These are phyloP conservation scores for Nemania sp. DNA, from an alignment of 2,329 filamentous ascomycete species.

Conservation along the genomic window DNA sequence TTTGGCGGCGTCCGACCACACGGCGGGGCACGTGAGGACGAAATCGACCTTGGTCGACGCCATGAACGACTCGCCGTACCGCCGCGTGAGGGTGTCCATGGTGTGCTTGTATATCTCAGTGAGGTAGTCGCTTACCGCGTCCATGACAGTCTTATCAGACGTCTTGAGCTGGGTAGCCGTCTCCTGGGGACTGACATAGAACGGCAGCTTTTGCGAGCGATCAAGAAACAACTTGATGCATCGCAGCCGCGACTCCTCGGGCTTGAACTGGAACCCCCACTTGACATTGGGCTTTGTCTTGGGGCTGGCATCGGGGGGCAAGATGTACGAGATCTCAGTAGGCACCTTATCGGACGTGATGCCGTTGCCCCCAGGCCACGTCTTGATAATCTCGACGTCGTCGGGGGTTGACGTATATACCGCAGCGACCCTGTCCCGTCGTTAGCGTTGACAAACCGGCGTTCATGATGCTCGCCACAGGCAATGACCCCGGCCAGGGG, in stretches of 20 bases:
- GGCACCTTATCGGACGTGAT: slow-evolving; percentile 90
- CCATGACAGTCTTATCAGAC: slow-evolving; percentile 76
- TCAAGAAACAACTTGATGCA: slow-evolving; percentile 88
- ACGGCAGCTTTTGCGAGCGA: slow-evolving; percentile 77
- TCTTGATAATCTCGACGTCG: slow-evolving; percentile 82
- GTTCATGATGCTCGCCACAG: neutral
- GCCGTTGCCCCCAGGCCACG: slow-evolving; percentile 81
- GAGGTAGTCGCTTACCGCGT: slow-evolving; percentile 79
- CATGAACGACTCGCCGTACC: slow-evolving; percentile 82
- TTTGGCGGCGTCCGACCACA: slow-evolving; percentile 86
- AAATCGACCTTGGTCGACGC: slow-evolving; percentile 75
- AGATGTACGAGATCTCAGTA: slow-evolving; percentile 72
- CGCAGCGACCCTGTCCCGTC: slow-evolving; percentile 62
- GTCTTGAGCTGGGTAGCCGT: slow-evolving; percentile 76
- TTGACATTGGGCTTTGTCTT: slow-evolving; percentile 58
- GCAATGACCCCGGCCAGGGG: neutral
- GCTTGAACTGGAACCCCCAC: slow-evolving; percentile 85
- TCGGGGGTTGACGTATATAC: slow-evolving; percentile 78
- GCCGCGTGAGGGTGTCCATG: slow-evolving; percentile 73
- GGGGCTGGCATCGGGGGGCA: slow-evolving; percentile 44
- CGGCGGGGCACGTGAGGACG: slow-evolving; percentile 79
- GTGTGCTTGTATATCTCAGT: slow-evolving; percentile 77
- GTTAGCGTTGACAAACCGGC: slow-evolving; percentile 21
- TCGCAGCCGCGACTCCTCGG: slow-evolving; percentile 73
- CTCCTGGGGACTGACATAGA: slow-evolving; percentile 78